Base-by-base conservation (phyloP, 2,329 filamentous ascomycete species). In the Colletotrichum falcatum region DNA sequence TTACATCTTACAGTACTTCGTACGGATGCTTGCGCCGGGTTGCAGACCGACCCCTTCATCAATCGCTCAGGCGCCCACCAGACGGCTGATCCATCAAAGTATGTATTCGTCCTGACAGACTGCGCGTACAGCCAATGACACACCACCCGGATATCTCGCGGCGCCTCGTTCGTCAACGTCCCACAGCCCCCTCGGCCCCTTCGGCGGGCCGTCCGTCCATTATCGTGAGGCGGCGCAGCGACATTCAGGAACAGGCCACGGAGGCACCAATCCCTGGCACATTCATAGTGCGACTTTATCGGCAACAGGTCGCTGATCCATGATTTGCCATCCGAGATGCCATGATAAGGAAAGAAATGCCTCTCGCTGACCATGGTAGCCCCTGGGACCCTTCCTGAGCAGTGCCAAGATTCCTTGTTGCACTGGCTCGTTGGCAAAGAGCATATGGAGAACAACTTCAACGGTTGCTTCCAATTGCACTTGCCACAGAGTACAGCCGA, bases 191-290 rank as follows among this genome's bases (percentile, higher is more conserved):
- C 53, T 67, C 64, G 68, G 58, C 42, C 51, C 64, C n/a, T 20
- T 63, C 46, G 58, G 64, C 68, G 64, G 53, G 46, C 58, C 56
- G 51, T 67, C 58, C 42, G 56, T 35, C 49, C 67, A 66, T 18
- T 49, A 55, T 58, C 35, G 67, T 66, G 67, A 66, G 39, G 63
- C 42, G 42, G 37, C 55, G 55, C 39, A 59, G 68, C 16, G 51
- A 63, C 37, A 71, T 59, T 68, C 64, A 71, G 68, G 64, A 71
- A 71, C 68, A 68, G 64, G 51, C 51, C 58, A 67, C 53, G 46
- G 51, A 67, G 59, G 53, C 53, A 35, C 65, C 51, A 63, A 37
- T 53, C 68, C 53, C 59, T 54, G 44, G 49, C 49, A 54, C 12
- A 8, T 14, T 20, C 18, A 49, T 59, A 28, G 51, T 58, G 44